Percentiles rank a stretch among this genome's conserved stretches.
Conservation (phyloP, 768 basidiomycete species). For the Xerocomellus intermedius region DNA sequence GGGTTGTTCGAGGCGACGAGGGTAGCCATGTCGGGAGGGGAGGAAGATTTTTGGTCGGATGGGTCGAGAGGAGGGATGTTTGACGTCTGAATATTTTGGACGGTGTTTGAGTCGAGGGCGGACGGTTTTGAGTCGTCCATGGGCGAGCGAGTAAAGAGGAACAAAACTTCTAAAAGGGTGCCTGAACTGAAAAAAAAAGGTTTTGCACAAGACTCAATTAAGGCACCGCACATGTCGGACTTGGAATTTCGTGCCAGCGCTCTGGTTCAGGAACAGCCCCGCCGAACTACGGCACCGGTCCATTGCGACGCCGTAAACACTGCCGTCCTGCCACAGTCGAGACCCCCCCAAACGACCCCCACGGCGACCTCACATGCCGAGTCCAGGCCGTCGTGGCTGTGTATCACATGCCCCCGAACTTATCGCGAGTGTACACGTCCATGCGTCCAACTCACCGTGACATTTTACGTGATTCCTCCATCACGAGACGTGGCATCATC, state of each 20-base stretch:
- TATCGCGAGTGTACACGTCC: constrained; percentile 2
- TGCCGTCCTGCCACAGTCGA: constrained; percentile 13
- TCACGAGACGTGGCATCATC: no score
- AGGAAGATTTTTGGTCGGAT: no score
- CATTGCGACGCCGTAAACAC: constrained; percentile 23
- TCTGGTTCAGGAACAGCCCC: constrained; percentile 35
- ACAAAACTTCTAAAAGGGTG: constrained; percentile 34
- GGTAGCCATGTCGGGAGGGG: constrained; percentile 29
- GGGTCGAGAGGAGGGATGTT: constrained; percentile 4
- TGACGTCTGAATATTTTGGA: constrained; percentile 8
- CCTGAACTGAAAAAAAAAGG: constrained; percentile 30
- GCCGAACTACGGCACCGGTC: constrained; percentile 38
- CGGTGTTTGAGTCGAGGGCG: constrained; percentile 22
- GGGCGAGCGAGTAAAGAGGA: constrained; percentile 33
- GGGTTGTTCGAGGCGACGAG: constrained; percentile 31
- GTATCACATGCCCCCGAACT: constrained; percentile 2
- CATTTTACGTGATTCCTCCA: not conserved
- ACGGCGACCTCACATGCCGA: constrained; percentile 3
- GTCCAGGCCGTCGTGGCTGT: constrained; percentile 6
- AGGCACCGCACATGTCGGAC: constrained; percentile 36
- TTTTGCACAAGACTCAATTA: constrained; percentile 33
- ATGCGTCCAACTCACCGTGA: not conserved
- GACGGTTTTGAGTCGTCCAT: constrained; percentile 38
- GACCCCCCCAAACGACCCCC: constrained; percentile 27
- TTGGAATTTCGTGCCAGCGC: constrained; percentile 18